phyloP scores from a whole-genome alignment of 371 early-diverging fungal species.

The Gilbertella persicaria region DNA sequence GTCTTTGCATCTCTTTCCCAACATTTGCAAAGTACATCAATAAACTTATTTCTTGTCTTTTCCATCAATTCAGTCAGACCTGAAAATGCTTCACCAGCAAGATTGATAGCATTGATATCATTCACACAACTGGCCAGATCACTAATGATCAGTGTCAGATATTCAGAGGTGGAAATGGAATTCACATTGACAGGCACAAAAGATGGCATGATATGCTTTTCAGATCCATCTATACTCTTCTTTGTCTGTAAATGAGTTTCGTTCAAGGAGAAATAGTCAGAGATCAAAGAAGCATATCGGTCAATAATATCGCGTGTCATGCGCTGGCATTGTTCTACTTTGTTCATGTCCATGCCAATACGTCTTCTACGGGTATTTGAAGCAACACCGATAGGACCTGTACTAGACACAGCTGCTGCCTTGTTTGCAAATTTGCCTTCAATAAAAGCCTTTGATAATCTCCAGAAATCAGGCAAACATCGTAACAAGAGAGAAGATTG shows the following conservation, averaged over 20 bases:
- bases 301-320: conserved; percentile 79
- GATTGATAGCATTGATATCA: conserved; percentile 55
- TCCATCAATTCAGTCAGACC: conserved; percentile 56
- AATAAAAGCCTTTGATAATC: conserved; percentile 78
- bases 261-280: conserved; percentile 57
- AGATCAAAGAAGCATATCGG: conserved; percentile 59
- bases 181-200: conserved; percentile 54
- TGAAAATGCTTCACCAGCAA: conserved; percentile 60
- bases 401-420: conserved; percentile 25
- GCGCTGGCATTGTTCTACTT: conserved; percentile 74
- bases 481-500: conserved; percentile 75
- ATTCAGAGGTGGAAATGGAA: conserved; percentile 61
- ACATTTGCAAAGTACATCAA: conserved; percentile 53
- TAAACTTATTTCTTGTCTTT: conserved; percentile 55
- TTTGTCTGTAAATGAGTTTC: conserved; percentile 24
- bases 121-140: conserved; percentile 62
- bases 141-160: conserved; percentile 53
- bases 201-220: conserved; percentile 31
- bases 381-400: conserved; percentile 5
- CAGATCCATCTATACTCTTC: conserved; percentile 24
- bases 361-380: conserved; percentile 41
- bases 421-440: conserved; percentile 78
- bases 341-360: conserved; percentile 64
- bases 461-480: conserved; percentile 93
- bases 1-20: conserved; percentile 77